Base-by-base conservation (phyloP, 805 yeast species). In the Candida coquimbonensis region DNA sequence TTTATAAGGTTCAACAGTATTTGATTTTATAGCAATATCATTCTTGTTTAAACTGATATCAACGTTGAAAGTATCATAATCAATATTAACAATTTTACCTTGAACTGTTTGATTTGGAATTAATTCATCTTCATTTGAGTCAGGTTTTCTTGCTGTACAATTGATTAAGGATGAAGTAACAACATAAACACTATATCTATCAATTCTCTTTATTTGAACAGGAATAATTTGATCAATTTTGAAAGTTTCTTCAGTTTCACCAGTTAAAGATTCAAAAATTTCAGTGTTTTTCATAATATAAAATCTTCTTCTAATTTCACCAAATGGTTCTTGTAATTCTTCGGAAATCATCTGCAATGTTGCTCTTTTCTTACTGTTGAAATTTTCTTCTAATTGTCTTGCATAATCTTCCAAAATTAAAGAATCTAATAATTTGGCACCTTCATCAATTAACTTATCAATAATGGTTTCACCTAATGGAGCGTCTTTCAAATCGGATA, bases 391-490 rank as follows among this genome's bases (percentile, higher is more conserved):
- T 55, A 93, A 73, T 66, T 91, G 96, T 55, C 83, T 85, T 9
- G 97, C 96, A 62, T 90, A 91, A 37, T 90, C 95, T 54, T 87
- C 95, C 58, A 91, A 70, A 57, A 90, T 84, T 54, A 91, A 77
- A 48, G 89, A 95, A 58, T 90, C 90, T 49, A 91, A 78, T 64
- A 87, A 80, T 43, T 73, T 75, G 34, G 80, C 87, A 49, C 73
- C 77, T n/a, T 77, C 78, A 60, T 80, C 74, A 48, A 88, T 73
- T 60, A 84, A 82, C 49, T 79, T 78, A 50, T 59, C 63, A 46
- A 59, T 59, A 40, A 87, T 83, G 3, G 88, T 86, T 39, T 90
- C 90, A 41, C 90, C 93, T 49, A 83, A 66, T 17, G 68, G 66
- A 31, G 71, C 85, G 50, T 81, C 83, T 59, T 87, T 90, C 40